These are phyloP conservation scores for Penicillium verhagenii DNA, from an alignment of 495 filamentous ascomycete genomes.

Conservation along the genomic window DNA sequence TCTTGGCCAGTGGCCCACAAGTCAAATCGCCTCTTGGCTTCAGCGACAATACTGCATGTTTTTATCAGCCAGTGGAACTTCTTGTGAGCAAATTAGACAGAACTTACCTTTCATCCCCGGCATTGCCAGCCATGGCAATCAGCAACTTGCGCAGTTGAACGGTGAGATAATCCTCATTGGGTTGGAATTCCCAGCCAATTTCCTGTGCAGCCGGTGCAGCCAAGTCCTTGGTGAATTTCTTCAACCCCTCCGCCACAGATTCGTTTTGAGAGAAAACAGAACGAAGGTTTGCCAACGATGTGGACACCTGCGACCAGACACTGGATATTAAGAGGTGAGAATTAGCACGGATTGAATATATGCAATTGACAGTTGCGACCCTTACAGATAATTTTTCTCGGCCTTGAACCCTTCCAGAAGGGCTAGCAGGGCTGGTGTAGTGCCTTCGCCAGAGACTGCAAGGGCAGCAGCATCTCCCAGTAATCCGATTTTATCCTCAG, in stretches of 20 bases:
- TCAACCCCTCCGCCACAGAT: slow-evolving; percentile 60
- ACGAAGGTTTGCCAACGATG: slow-evolving; percentile 63
- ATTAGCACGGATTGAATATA: slow-evolving; percentile 9
- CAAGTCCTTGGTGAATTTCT: slow-evolving; percentile 70
- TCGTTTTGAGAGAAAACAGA: slow-evolving; percentile 63
- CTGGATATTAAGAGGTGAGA: slow-evolving; percentile 30
- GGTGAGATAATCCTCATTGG: slow-evolving; percentile 77
- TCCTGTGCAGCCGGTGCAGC: slow-evolving; percentile 68
- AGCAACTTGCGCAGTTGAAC: slow-evolving; percentile 78
- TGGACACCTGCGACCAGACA: slow-evolving; percentile 83
- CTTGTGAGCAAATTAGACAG: not conserved
- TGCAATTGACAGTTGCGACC: not conserved
- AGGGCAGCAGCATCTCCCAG: slow-evolving; percentile 90
- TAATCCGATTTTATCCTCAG: slow-evolving; percentile 87
- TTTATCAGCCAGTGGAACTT: slow-evolving; percentile 19
- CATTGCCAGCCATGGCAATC: slow-evolving; percentile 68
- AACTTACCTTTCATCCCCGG: slow-evolving; percentile 68
- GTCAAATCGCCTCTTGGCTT: slow-evolving; percentile 73
- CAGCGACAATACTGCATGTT: slow-evolving; percentile 55
- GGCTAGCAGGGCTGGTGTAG: slow-evolving; percentile 72
- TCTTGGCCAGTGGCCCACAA: slow-evolving; percentile 66
- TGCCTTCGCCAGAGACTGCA: slow-evolving; percentile 80
- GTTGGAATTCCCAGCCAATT: slow-evolving; percentile 79
- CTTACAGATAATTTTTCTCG: slow-evolving; percentile 77
- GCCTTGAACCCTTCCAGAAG: slow-evolving; percentile 77